phyloP scores from a whole-genome alignment of 768 basidiomycete species.

The Inosperma sp. region DNA sequence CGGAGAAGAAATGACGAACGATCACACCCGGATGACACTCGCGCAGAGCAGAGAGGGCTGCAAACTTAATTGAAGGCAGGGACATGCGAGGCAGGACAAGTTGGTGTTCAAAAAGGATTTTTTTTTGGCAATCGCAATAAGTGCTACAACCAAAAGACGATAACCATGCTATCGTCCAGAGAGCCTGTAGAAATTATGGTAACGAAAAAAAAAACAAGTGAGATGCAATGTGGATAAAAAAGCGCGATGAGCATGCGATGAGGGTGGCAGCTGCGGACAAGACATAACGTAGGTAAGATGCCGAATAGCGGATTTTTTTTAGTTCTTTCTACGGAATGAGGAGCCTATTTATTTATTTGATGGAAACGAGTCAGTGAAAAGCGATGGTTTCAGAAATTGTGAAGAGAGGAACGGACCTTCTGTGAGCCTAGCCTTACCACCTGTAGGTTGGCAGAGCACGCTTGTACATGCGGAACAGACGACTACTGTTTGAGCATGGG shows the following conservation, averaged over 20 bases:
- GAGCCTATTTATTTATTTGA: slow-evolving; percentile 52
- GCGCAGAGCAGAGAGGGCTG: no score
- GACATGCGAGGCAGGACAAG: no score
- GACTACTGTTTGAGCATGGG: slow-evolving; percentile 97
- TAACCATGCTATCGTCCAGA: no score
- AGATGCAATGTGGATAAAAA: background rate
- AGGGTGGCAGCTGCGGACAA: slow-evolving; percentile 13
- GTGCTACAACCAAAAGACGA: no score
- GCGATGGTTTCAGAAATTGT: background rate
- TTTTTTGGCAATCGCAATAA: no score
- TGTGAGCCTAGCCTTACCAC: slow-evolving; percentile 96
- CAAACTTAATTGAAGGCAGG: no score
- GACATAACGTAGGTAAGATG: slow-evolving; percentile 20
- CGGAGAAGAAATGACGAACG: no score
- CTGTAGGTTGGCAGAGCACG: slow-evolving; percentile 96
- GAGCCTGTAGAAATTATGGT: no score
- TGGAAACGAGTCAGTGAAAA: background rate
- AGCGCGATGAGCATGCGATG: slow-evolving; percentile 10
- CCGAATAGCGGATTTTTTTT: slow-evolving; percentile 26
- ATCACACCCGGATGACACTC: no score
- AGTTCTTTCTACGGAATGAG: slow-evolving; percentile 98
- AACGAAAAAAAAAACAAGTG: background rate
- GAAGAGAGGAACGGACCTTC: slow-evolving; percentile 65
- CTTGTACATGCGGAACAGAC: slow-evolving; percentile 89
- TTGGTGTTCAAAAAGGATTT: no score